Percentiles rank a stretch among this genome's conserved stretches.
Evolutionary conservation across 2,329 filamentous ascomycete species (phyloP).

Genomic region (Cordyceps farinosa): DNA sequence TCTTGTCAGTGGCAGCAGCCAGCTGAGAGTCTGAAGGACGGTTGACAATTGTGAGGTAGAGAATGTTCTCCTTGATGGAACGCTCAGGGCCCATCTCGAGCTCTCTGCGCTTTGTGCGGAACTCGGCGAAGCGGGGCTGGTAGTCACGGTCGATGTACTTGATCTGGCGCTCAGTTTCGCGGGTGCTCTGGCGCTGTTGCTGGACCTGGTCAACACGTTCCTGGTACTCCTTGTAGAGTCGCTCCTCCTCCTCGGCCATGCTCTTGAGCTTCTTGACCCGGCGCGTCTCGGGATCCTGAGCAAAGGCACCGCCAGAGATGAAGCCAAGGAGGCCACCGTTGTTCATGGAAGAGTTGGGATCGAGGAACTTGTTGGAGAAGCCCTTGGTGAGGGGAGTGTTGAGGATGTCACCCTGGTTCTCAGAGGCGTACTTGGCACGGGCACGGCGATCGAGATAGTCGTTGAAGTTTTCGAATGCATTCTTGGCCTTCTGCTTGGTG

Average conservation of each 20-base stretch:
- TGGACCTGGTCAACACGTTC: conserved; percentile 14
- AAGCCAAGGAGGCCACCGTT: conserved; percentile 19
- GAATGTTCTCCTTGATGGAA: conserved; percentile 18
- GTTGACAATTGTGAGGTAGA: conserved; percentile 20
- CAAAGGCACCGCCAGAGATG: conserved; percentile 18
- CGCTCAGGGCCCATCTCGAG: conserved; percentile 18
- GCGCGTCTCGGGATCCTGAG: conserved; percentile 16
- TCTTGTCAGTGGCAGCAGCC: conserved; percentile 17
- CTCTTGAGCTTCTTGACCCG: conserved; percentile 15
- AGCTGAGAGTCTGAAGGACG: conserved; percentile 18
- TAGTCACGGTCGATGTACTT: conserved; percentile 18
- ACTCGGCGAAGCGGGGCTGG: conserved; percentile 17
- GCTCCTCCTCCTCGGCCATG: conserved; percentile 16
- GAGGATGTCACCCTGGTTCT: conserved; percentile 19
- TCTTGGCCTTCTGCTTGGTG: conserved; percentile 18
- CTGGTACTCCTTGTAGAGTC: conserved; percentile 18
- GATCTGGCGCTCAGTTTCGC: conserved; percentile 18
- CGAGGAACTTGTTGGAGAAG: conserved; percentile 29
- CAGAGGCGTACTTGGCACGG: conserved; percentile 17
- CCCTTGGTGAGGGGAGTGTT: conserved; percentile 19
- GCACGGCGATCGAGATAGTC: conserved; percentile 20
- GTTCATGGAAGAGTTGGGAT: conserved; percentile 25
- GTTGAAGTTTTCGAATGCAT: conserved; percentile 19
- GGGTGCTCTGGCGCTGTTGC: conserved; percentile 17
- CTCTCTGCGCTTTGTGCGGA: conserved; percentile 16